Evolutionary conservation across 768 basidiomycete species (phyloP).

Genomic region (Sporobolomyces pararoseus): DNA sequence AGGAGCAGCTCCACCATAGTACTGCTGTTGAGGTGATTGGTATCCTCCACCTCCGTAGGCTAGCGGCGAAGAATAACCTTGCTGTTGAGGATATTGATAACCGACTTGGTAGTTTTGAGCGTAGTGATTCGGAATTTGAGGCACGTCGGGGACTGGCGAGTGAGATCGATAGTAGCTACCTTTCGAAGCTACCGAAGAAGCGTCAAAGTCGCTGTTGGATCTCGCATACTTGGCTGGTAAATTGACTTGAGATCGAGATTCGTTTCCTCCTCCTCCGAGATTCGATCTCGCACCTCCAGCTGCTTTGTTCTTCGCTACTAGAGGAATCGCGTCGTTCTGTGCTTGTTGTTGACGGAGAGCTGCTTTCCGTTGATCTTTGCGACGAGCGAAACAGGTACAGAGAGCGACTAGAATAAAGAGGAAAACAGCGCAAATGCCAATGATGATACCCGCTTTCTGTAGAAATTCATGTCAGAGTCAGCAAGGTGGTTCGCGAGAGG

Average conservation of each 20-base stretch:
- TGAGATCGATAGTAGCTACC: neutral
- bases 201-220: neutral
- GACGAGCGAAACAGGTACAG: conserved; percentile 34
- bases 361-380: conserved; percentile 5
- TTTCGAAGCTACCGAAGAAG: conserved; percentile 8
- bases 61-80: conserved; percentile 15
- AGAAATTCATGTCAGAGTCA: neutral
- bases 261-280: neutral
- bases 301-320: conserved; percentile 8
- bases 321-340: conserved; percentile 23
- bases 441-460: conserved; percentile 37
- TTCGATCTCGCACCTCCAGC: neutral
- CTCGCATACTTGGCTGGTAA: neutral
- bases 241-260: conserved; percentile 2
- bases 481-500: too few relatives aligned
- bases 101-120: neutral
- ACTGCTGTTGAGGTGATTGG: neutral
- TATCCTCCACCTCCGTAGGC: neutral
- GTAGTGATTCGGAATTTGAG: conserved; percentile 18
- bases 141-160: conserved; percentile 15
- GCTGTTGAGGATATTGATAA: conserved; percentile 2
- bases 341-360: conserved; percentile 3
- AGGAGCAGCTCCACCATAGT: neutral
- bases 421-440: conserved; percentile 24
- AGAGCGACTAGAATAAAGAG: conserved; percentile 34